These are phyloP conservation scores for Salix purpurea DNA, from an alignment of 345 rosid species.

Conservation along the genomic window DNA sequence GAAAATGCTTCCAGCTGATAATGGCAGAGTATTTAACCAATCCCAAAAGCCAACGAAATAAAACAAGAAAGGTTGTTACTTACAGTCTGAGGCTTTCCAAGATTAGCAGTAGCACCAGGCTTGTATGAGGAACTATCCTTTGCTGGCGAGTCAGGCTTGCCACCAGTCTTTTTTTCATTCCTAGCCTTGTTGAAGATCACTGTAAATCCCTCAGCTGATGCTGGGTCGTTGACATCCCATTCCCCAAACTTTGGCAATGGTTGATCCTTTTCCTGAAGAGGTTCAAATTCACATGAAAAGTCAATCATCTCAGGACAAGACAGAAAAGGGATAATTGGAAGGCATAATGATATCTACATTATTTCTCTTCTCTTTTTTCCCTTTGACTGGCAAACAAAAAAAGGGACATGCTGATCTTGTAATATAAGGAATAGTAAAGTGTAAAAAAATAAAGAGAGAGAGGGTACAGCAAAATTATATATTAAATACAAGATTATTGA, in stretches of 20 bases:
- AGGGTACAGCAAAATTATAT: too few species aligned
- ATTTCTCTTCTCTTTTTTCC: too few species aligned
- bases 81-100: slow-evolving; percentile 62
- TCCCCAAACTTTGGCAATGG: slow-evolving; percentile 36
- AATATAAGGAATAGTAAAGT: too few species aligned
- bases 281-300: background rate
- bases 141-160: slow-evolving; percentile 33
- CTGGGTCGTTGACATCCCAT: slow-evolving; percentile 33
- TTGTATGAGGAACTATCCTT: slow-evolving; percentile 33
- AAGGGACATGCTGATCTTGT: too few species aligned
- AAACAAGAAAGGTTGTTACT: slow-evolving; percentile 23
- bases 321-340: background rate
- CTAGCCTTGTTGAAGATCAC: slow-evolving; percentile 32
- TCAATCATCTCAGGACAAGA: background rate
- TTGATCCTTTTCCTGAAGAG: slow-evolving; percentile 19
- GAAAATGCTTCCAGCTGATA: background rate
- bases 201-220: slow-evolving; percentile 32
- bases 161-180: slow-evolving; percentile 26
- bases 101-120: slow-evolving; percentile 29
- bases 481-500: too few species aligned
- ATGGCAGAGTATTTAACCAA: background rate
- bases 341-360: background rate
- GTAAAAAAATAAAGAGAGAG: too few species aligned
- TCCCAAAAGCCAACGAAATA: slow-evolving; percentile 1
- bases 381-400: too few species aligned